Conservation (phyloP, 306 rosid genomes). For the Vicia faba region DNA sequence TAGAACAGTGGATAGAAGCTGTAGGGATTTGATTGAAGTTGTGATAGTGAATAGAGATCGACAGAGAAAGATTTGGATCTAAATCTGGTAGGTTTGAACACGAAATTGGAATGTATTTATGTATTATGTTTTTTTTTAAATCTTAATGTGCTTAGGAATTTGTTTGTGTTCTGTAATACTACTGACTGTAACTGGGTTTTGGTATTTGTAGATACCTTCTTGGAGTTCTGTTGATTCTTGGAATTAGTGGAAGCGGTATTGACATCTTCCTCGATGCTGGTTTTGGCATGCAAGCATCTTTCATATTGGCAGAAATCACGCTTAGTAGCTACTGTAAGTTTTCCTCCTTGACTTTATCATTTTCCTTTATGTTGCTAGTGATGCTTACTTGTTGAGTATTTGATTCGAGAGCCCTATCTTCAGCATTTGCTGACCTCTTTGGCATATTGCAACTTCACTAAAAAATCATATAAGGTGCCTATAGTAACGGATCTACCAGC, state of each 20-base stretch:
- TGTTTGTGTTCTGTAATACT: conserved; percentile 45
- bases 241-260: conserved; percentile 43
- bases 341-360: conserved; percentile 37
- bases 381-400: conserved; percentile 37
- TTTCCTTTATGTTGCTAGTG: conserved; percentile 42
- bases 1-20: too few relatives aligned
- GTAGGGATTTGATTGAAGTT: too few relatives aligned
- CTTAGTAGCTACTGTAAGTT: conserved; percentile 17
- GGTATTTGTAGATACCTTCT: conserved; percentile 54
- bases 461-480: conserved; percentile 77
- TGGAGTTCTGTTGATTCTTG: conserved; percentile 60
- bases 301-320: conserved; percentile 35
- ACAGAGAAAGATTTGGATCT: too few relatives aligned
- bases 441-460: conserved; percentile 66
- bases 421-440: conserved; percentile 50
- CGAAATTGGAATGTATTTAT: too few relatives aligned
- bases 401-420: conserved; percentile 34
- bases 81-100: too few relatives aligned
- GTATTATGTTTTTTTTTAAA: too few relatives aligned
- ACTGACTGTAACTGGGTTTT: conserved; percentile 52
- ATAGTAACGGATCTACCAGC: conserved; percentile 68
- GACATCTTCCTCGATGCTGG: conserved; percentile 51
- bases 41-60: too few relatives aligned
- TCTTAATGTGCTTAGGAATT: too few relatives aligned
- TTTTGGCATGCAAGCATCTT: conserved; percentile 70